Evolutionary conservation across 345 rosid genomes (phyloP).

Genomic region (Cochlearia excelsa): DNA sequence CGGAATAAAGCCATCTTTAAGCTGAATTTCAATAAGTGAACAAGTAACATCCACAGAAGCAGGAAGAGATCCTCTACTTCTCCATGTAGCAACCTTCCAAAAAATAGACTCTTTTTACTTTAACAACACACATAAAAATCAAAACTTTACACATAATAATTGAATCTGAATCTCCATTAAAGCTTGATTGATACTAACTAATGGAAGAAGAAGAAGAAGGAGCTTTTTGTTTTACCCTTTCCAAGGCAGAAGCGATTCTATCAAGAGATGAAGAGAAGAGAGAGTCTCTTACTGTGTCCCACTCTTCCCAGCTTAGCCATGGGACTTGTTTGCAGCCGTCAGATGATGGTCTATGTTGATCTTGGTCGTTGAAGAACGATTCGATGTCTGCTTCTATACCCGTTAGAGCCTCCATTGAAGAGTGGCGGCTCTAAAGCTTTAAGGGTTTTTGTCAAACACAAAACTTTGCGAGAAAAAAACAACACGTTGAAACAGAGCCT

Average conservation of each 20-base stretch:
- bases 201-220: neutral
- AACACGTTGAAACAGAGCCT: constrained; percentile 4
- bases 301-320: constrained; percentile 90
- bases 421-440: constrained; percentile 10
- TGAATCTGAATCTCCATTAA: constrained; percentile 6
- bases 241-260: constrained; percentile 51
- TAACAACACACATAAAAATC: neutral
- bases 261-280: constrained; percentile 71
- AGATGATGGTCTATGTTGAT: constrained; percentile 38
- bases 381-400: constrained; percentile 44
- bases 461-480: neutral
- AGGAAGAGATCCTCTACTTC: constrained; percentile 80
- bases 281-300: constrained; percentile 76
- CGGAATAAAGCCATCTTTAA: constrained; percentile 70
- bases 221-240: constrained; percentile 45
- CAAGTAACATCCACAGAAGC: constrained; percentile 76
- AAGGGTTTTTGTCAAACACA: neutral
- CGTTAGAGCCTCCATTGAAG: constrained; percentile 43
- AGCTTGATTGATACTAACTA: constrained; percentile 2
- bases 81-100: constrained; percentile 70
- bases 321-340: constrained; percentile 64
- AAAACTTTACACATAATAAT: constrained; percentile 3
- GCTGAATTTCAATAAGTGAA: constrained; percentile 71
- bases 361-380: constrained; percentile 28
- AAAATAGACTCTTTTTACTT: neutral